Conservation (phyloP, 257 asterid species). For the Solanum habrochaites region DNA sequence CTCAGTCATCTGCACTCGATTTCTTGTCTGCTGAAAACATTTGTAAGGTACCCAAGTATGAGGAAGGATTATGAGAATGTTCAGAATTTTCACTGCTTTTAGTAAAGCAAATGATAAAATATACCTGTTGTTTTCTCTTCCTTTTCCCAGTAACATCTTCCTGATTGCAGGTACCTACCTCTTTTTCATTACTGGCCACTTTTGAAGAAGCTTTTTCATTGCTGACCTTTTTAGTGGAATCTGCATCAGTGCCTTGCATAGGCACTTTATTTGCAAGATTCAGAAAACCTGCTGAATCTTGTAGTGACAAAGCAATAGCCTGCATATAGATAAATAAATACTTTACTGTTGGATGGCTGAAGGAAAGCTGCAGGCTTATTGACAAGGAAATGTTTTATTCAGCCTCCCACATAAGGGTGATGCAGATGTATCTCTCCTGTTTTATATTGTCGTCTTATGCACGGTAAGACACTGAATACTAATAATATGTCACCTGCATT, state of each 20-base stretch:
- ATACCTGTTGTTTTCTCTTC: constrained; percentile 58
- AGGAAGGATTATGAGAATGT: constrained; percentile 3
- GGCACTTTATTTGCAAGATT: constrained; percentile 13
- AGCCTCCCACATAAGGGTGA: not conserved
- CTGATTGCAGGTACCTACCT: constrained; percentile 10
- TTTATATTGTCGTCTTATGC: not conserved
- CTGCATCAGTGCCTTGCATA: constrained; percentile 11
- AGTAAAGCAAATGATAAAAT: constrained; percentile 17
- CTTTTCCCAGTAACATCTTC: constrained; percentile 35
- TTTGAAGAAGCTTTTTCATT: constrained; percentile 1
- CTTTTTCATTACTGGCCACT: constrained; percentile 1
- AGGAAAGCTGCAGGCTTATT: not conserved
- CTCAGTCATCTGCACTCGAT: constrained; percentile 77
- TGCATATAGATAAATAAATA: constrained; percentile 12
- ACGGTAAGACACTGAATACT: not conserved
- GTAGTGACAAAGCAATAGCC: constrained; percentile 87
- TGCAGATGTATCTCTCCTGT: not conserved
- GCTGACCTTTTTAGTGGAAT: not conserved
- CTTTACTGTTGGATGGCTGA: not conserved
- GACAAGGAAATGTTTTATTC: not conserved
- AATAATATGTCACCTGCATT: constrained; percentile 41
- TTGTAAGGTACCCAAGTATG: not conserved
- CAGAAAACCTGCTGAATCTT: constrained; percentile 36
- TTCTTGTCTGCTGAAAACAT: constrained; percentile 31
- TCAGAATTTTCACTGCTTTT: not conserved